These are phyloP conservation scores for Babjeviella inositovora DNA, from an alignment of 805 yeast genomes.

Conservation along the genomic window DNA sequence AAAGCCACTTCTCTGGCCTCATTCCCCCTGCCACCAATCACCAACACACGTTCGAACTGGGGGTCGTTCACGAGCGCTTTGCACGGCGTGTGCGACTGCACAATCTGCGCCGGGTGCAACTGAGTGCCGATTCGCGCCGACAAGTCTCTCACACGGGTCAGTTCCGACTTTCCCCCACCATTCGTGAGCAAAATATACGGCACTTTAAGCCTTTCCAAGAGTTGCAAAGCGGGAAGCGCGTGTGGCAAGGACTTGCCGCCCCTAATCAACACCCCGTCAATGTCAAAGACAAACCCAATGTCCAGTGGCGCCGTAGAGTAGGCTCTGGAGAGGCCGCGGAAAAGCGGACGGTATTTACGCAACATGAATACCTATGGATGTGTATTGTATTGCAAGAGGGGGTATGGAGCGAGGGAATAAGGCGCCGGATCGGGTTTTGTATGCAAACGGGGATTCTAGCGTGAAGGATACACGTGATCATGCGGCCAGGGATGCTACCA, in stretches of 20 bases:
- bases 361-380: too few species aligned
- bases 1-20: conserved; percentile 58
- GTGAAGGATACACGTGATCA: too few species aligned
- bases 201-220: conserved; percentile 32
- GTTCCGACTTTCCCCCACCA: conserved; percentile 75
- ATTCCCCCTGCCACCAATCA: conserved; percentile 72
- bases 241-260: conserved; percentile 52
- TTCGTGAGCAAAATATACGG: conserved; percentile 82
- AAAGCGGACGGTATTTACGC: too few species aligned
- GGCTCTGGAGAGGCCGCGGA: too few species aligned
- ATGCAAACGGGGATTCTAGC: too few species aligned
- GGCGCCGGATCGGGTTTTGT: too few species aligned
- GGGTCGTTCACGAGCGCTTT: conserved; percentile 31
- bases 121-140: conserved; percentile 23
- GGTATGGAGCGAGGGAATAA: too few species aligned
- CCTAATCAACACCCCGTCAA: conserved; percentile 78
- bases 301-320: too few species aligned
- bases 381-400: too few species aligned
- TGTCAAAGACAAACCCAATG: conserved; percentile 32
- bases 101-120: conserved; percentile 46
- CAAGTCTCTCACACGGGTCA: conserved; percentile 36
- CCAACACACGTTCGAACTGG: conserved; percentile 44
- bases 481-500: too few species aligned
- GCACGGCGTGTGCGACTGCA: conserved; percentile 84
- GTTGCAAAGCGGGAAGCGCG: conserved; percentile 44